Conservation (phyloP, 2,329 filamentous ascomycete genomes). For the Xylaria multiplex region DNA sequence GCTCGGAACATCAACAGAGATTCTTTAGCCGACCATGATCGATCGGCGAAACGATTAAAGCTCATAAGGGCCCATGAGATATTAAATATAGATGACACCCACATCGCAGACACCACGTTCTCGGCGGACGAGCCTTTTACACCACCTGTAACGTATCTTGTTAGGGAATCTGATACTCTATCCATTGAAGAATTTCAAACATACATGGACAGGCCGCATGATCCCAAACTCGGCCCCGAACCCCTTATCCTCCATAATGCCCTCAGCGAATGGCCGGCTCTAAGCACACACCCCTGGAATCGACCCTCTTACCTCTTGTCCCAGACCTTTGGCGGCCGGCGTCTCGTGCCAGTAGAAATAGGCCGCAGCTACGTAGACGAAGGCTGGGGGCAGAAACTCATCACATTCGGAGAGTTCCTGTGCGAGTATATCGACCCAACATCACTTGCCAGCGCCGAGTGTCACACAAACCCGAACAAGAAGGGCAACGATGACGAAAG, state of each 20-base stretch:
- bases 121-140: slow-evolving; percentile 54
- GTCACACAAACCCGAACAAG: slow-evolving; percentile 27
- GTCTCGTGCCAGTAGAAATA: slow-evolving; percentile 86
- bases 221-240: slow-evolving; percentile 54
- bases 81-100: background rate
- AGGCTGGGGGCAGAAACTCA: slow-evolving; percentile 84
- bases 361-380: slow-evolving; percentile 88
- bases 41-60: slow-evolving; percentile 39
- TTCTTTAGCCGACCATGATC: background rate
- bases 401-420: slow-evolving; percentile 79
- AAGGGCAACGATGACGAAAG: too few species aligned
- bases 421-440: slow-evolving; percentile 63
- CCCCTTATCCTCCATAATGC: slow-evolving; percentile 77
- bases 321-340: slow-evolving; percentile 77
- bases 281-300: slow-evolving; percentile 74
- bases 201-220: slow-evolving; percentile 61
- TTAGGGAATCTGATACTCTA: slow-evolving; percentile 56
- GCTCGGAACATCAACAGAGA: background rate
- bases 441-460: background rate
- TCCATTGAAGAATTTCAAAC: slow-evolving; percentile 69
- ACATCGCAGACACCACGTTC: slow-evolving; percentile 41
- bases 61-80: slow-evolving; percentile 3
- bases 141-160: slow-evolving; percentile 55
- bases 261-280: slow-evolving; percentile 79
- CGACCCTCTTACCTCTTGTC: slow-evolving; percentile 78